Conservation (phyloP, 306 rosid species). For the Canavalia ensiformis region DNA sequence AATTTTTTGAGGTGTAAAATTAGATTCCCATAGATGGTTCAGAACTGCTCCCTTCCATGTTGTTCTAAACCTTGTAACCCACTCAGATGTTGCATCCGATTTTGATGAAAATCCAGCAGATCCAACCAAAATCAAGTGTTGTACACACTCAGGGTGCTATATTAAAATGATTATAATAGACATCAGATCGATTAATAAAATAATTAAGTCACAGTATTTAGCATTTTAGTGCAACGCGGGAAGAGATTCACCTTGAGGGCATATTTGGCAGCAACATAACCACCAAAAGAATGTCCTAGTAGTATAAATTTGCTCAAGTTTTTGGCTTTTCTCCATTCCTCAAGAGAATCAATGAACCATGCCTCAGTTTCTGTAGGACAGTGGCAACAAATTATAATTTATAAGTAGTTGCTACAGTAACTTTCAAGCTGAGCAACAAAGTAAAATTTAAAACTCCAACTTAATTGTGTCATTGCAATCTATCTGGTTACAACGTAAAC, state of each 20-base stretch:
- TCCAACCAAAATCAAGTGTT: slow-evolving; percentile 93
- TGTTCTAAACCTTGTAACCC: slow-evolving; percentile 67
- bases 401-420: slow-evolving; percentile 26
- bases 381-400: slow-evolving; percentile 42
- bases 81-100: slow-evolving; percentile 64
- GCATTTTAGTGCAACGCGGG: slow-evolving; percentile 37
- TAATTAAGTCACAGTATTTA: background rate
- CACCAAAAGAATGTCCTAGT: slow-evolving; percentile 98
- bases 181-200: slow-evolving; percentile 50
- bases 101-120: slow-evolving; percentile 84
- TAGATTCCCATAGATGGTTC: slow-evolving; percentile 96
- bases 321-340: slow-evolving; percentile 98
- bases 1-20: slow-evolving; percentile 90
- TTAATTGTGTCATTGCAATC: slow-evolving; percentile 29
- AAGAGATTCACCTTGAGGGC: slow-evolving; percentile 80
- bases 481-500: slow-evolving; percentile 24
- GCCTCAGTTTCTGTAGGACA: slow-evolving; percentile 88
- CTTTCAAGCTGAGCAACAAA: slow-evolving; percentile 17
- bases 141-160: slow-evolving; percentile 90
- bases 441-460: slow-evolving; percentile 29
- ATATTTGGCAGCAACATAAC: slow-evolving; percentile 94
- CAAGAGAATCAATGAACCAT: slow-evolving; percentile 97
- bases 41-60: slow-evolving; percentile 94
- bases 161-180: slow-evolving; percentile 33
- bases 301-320: slow-evolving; percentile 84